Evolutionary conservation across 768 basidiomycete genomes (phyloP).

Genomic region (Asterophora lycoperdoides): DNA sequence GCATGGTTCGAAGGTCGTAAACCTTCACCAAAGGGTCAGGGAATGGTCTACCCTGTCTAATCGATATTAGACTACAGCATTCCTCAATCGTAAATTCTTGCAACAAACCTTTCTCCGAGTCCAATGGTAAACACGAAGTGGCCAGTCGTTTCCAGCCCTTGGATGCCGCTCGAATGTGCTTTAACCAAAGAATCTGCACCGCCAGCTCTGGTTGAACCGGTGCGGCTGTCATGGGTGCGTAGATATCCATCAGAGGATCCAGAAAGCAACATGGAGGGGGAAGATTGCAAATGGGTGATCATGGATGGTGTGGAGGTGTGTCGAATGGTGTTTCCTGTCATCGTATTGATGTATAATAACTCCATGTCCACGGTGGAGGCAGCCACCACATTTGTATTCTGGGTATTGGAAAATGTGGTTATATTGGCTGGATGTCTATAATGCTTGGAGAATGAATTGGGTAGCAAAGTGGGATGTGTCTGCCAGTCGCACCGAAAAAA

Average conservation of each 20-base stretch:
- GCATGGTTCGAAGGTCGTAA: slow-evolving; percentile 83
- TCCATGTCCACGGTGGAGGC: slow-evolving; percentile 57
- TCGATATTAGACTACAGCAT: not conserved
- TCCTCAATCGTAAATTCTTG: not conserved
- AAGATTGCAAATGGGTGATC: slow-evolving; percentile 61
- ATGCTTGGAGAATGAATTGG: slow-evolving; percentile 5
- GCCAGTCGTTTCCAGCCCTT: slow-evolving; percentile 75
- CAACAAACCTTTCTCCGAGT: slow-evolving; percentile 68
- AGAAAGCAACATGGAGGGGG: slow-evolving; percentile 59
- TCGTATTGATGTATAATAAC: slow-evolving; percentile 66
- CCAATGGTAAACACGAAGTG: slow-evolving; percentile 86
- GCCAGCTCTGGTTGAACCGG: slow-evolving; percentile 45
- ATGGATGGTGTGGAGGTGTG: slow-evolving; percentile 53
- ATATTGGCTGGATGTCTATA: slow-evolving; percentile 21
- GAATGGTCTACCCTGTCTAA: slow-evolving; percentile 80
- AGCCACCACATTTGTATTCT: slow-evolving; percentile 52
- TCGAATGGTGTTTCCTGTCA: slow-evolving; percentile 62
- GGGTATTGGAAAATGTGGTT: slow-evolving; percentile 43
- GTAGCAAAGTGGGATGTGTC: slow-evolving; percentile 2
- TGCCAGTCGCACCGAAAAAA: slow-evolving; percentile 53
- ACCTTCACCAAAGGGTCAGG: slow-evolving; percentile 92
- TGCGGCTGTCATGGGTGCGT: slow-evolving; percentile 68
- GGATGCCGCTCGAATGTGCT: slow-evolving; percentile 79
- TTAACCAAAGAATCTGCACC: slow-evolving; percentile 54
- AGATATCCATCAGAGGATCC: slow-evolving; percentile 73